Percentiles rank a stretch among this genome's conserved stretches.
Evolutionary conservation across 208 protist genomes (phyloP).

Genomic region (Leishmania tarentolae): DNA sequence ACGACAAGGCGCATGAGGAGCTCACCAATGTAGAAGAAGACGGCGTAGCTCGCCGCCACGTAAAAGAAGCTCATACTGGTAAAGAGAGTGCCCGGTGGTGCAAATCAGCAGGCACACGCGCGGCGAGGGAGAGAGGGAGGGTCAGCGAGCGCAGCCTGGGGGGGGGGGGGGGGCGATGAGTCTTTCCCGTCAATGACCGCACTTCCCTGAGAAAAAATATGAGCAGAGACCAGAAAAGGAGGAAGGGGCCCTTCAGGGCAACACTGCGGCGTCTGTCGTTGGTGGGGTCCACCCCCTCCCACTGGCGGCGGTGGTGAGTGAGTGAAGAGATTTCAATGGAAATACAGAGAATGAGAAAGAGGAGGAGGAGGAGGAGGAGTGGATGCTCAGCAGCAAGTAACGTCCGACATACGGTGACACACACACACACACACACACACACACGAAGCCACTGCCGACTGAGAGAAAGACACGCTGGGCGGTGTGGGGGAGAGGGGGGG

Average conservation of each 20-base stretch:
- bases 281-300: no score
- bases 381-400: not conserved
- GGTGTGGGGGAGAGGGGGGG: not conserved
- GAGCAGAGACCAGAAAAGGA: not conserved
- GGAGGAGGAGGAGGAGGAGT: not conserved
- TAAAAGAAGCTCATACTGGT: conserved; percentile 8
- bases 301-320: no score
- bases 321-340: not conserved
- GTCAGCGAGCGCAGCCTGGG: not conserved
- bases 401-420: not conserved
- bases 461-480: not conserved
- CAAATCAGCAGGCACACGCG: not conserved
- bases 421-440: no score
- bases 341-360: not conserved
- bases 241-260: not conserved
- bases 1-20: conserved; percentile 37
- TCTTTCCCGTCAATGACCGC: not conserved
- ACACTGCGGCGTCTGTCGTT: not conserved
- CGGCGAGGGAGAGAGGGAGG: not conserved
- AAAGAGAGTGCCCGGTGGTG: not conserved
- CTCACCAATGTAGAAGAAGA: conserved; percentile 29
- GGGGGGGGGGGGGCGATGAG: not conserved
- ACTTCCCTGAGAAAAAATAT: not conserved
- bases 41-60: conserved; percentile 21
- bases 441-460: not conserved